phyloP scores from a whole-genome alignment of 441 rosid species.

The Pelargonium hybrid region DNA sequence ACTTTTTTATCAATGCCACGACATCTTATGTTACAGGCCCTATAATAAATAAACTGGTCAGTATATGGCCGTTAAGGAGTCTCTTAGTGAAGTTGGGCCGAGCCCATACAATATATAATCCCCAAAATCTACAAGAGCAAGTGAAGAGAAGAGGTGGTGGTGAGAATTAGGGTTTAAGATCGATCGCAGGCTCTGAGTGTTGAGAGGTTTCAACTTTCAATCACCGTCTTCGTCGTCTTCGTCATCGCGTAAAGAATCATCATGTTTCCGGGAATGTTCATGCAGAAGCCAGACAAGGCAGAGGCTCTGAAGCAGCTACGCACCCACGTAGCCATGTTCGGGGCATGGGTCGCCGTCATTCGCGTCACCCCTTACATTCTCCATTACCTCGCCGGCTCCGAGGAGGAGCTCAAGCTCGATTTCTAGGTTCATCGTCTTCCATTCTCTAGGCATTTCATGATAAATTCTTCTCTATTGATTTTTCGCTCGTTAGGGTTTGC shows the following conservation, averaged over 20 bases:
- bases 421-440: conserved; percentile 24
- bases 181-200: background rate
- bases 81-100: too few relatives aligned
- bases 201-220: background rate
- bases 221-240: background rate
- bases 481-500: background rate
- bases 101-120: too few relatives aligned
- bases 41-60: too few relatives aligned
- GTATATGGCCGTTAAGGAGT: too few relatives aligned
- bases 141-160: too few relatives aligned
- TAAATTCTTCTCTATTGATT: background rate
- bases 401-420: conserved; percentile 75
- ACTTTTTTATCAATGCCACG: too few relatives aligned
- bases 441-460: conserved; percentile 4
- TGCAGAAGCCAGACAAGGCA: conserved; percentile 78
- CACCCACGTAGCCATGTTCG: conserved; percentile 53
- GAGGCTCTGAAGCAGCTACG: conserved; percentile 76
- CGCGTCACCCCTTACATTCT: conserved; percentile 69
- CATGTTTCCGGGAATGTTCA: conserved; percentile 90
- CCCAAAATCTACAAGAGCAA: too few relatives aligned
- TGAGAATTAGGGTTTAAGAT: background rate
- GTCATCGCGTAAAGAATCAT: background rate
- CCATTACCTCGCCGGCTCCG: conserved; percentile 50
- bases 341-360: conserved; percentile 49
- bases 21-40: too few relatives aligned